Evolutionary conservation across 768 basidiomycete genomes (phyloP), one percentile per base, ranked within the genome.

Genomic region (Kockovaella imperatae): DNA sequence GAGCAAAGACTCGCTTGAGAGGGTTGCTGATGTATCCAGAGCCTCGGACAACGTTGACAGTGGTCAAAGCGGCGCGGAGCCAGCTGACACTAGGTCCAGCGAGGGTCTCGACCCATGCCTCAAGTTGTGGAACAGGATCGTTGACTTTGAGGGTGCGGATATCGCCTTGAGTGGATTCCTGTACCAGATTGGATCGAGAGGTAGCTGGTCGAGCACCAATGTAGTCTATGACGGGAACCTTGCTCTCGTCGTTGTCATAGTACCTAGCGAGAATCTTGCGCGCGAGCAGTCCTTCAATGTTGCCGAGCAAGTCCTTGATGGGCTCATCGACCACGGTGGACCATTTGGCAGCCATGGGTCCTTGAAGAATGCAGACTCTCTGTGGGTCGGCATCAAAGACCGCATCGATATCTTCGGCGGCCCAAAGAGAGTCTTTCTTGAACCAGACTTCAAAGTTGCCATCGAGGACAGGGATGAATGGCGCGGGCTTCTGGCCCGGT

Each of bases 361-460:
- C 95, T 73, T 95, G 90, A 44, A 99, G 80, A 60, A 99, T 93
- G 66, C 89, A 93, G 23, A 97, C 91, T 53, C 95, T 84, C 72
- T 99, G 87, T 21, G 93, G 93, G 71, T 97, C 95, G 74, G 93
- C 89, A 73, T 97, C 95, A 65, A 97, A 95, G 34, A 99, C 90
- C 13, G 91, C 93, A 53, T 97, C 95, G 56, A 96, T 90, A 69
- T 99, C 95, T 72, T 96, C 93, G 2, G 89, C 86, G 32, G 86
- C 86, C 91, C 93, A 96, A 10, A 97, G 80, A 5, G 93, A 97
- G 70, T 96, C 93, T 84, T 99, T 99, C 79, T 99, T 97, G 77
- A 99, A 97, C 95, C 95, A 99, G 43, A 97, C 90, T 69, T 91
- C 88, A 66, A 97, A 97, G 57, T 74, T 82, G 18, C 83, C 81